Conservation (phyloP, 371 early-diverging fungal genomes). For the Mortierella sp. region DNA sequence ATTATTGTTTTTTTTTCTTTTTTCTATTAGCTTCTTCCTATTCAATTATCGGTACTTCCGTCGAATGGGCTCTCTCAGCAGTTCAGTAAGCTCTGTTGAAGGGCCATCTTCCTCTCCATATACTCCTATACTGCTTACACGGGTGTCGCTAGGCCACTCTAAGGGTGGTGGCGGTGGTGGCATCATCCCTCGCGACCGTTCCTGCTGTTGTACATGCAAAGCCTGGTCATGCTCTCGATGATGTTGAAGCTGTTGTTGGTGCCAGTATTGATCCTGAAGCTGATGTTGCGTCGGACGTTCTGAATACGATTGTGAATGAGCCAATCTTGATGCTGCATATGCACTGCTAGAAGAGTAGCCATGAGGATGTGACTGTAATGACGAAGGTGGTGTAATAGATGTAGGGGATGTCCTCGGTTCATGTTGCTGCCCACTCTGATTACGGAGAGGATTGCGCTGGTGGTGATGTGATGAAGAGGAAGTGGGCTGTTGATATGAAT, state of each 20-base stretch:
- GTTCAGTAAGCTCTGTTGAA: conserved; percentile 4
- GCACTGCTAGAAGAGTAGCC: not conserved
- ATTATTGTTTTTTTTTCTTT: conserved; percentile 4
- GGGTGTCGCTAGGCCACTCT: not conserved
- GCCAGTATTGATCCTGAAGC: not conserved
- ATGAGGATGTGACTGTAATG: not conserved
- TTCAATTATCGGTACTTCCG: conserved; percentile 24
- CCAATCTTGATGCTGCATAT: not conserved
- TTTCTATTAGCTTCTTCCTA: not conserved
- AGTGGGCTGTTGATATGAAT: not conserved
- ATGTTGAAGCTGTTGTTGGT: not conserved
- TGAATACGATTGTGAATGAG: not conserved
- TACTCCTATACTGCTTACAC: not conserved
- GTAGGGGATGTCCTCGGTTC: conserved; percentile 8
- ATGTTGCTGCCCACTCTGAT: not conserved
- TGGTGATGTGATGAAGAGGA: not conserved
- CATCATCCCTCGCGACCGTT: not conserved
- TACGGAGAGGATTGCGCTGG: not conserved
- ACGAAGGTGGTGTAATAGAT: conserved; percentile 1
- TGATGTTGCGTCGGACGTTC: not conserved
- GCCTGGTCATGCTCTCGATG: not conserved
- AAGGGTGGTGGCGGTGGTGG: not conserved
- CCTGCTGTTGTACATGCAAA: conserved; percentile 1
- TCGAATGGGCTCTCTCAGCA: conserved; percentile 25
- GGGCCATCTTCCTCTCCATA: conserved; percentile 1